Conservation (phyloP, 2,329 filamentous ascomycete species). For the Ploettnerulaceae sp. region DNA sequence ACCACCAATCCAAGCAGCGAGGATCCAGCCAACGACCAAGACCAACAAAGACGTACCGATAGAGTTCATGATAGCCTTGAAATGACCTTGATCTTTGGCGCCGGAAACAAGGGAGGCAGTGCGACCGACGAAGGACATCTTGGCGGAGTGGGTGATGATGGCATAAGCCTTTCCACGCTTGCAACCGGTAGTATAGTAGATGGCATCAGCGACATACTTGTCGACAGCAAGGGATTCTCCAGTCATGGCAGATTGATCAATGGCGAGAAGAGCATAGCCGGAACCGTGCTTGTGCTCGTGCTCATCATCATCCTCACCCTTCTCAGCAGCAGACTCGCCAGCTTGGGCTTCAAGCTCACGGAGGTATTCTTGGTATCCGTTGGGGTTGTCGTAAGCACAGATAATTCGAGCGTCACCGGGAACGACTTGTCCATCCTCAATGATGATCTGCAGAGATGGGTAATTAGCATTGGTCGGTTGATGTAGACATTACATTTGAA, state of each 20-base stretch:
- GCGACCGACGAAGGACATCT: slow-evolving; percentile 71
- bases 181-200: slow-evolving; percentile 78
- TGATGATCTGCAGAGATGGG: slow-evolving; percentile 55
- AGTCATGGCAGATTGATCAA: slow-evolving; percentile 76
- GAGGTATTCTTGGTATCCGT: slow-evolving; percentile 63
- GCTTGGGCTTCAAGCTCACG: slow-evolving; percentile 58
- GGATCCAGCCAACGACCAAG: slow-evolving; percentile 72
- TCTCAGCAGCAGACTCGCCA: slow-evolving; percentile 55
- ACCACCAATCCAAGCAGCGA: slow-evolving; percentile 70
- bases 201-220: slow-evolving; percentile 71
- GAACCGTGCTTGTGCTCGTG: slow-evolving; percentile 48
- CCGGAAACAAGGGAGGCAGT: slow-evolving; percentile 70
- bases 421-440: slow-evolving; percentile 68
- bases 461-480: slow-evolving; percentile 1
- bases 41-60: slow-evolving; percentile 71
- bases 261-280: slow-evolving; percentile 63
- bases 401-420: slow-evolving; percentile 68
- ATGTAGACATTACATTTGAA: neutral
- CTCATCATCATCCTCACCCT: slow-evolving; percentile 49
- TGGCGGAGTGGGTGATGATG: slow-evolving; percentile 62
- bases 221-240: slow-evolving; percentile 75
- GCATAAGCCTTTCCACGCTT: slow-evolving; percentile 75
- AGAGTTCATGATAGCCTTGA: slow-evolving; percentile 80
- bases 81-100: slow-evolving; percentile 70
- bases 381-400: slow-evolving; percentile 64